phyloP scores from a whole-genome alignment of 352 stramenopile genomes.

The Pythium apleroticum region DNA sequence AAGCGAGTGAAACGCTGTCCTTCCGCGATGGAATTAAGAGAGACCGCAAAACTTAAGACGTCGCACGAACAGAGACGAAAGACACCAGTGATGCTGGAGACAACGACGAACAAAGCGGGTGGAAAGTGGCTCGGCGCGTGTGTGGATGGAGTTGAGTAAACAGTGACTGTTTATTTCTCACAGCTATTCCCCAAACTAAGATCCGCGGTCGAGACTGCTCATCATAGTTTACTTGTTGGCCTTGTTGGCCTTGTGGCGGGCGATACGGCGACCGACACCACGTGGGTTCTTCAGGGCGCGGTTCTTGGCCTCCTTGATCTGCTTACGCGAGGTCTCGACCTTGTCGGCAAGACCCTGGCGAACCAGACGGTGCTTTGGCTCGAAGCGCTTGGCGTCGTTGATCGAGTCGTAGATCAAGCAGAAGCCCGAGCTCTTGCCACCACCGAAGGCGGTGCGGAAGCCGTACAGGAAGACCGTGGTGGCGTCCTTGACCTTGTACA shows the following conservation, averaged over 20 bases:
- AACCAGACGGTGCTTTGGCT: slow-evolving; percentile 98
- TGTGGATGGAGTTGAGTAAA: slow-evolving; percentile 25
- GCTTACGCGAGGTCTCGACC: slow-evolving; percentile 97
- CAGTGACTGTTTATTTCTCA: slow-evolving; percentile 38
- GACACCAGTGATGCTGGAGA: too few species aligned
- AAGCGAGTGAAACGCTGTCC: too few species aligned
- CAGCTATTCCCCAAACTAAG: slow-evolving; percentile 35
- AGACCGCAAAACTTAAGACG: not conserved
- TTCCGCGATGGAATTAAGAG: too few species aligned
- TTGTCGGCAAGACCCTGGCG: slow-evolving; percentile 91
- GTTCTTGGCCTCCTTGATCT: slow-evolving; percentile 99
- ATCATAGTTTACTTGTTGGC: slow-evolving; percentile 89
- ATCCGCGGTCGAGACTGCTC: slow-evolving; percentile 27
- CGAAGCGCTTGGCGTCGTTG: slow-evolving; percentile 98
- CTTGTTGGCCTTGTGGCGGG: slow-evolving; percentile 99
- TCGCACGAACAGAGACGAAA: not conserved
- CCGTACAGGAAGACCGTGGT: slow-evolving; percentile 97
- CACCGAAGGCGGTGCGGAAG: slow-evolving; percentile 97
- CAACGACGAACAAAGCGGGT: too few species aligned
- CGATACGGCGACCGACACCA: slow-evolving; percentile 96
- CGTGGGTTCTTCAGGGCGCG: slow-evolving; percentile 95
- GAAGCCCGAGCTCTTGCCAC: slow-evolving; percentile 97
- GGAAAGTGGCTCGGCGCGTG: not conserved
- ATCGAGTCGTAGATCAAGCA: slow-evolving; percentile 99
- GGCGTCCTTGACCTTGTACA: slow-evolving; percentile 96